phyloP scores from a whole-genome alignment of 2,329 filamentous ascomycete genomes.

The Uncinocarpus reesii region DNA sequence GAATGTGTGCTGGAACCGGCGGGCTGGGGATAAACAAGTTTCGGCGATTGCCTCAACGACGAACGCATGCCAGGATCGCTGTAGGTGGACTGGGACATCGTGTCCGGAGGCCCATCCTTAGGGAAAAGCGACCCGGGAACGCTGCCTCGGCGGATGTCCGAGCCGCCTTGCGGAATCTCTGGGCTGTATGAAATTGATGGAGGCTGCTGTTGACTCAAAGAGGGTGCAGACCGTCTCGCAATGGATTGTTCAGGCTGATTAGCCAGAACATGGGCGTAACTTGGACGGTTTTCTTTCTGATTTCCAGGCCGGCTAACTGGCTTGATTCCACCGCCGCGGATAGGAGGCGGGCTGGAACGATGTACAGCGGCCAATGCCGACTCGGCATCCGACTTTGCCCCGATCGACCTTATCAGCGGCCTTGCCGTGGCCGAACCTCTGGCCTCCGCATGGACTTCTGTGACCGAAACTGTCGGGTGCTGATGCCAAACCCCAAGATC shows the following conservation, averaged over 20 bases:
- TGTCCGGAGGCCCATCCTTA: neutral
- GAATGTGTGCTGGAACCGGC: neutral
- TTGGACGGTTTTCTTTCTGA: slow-evolving; percentile 25
- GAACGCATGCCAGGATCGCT: slow-evolving; percentile 13
- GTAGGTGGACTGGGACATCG: slow-evolving; percentile 11
- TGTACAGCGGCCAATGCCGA: slow-evolving; percentile 33
- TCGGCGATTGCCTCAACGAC: neutral
- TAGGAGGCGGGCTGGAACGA: slow-evolving; percentile 26
- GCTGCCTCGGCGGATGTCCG: neutral
- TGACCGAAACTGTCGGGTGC: slow-evolving; percentile 20
- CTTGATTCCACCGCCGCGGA: slow-evolving; percentile 16
- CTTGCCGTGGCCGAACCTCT: slow-evolving; percentile 20
- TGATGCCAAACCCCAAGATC: slow-evolving; percentile 23
- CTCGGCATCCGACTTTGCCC: slow-evolving; percentile 30
- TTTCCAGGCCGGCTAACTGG: slow-evolving; percentile 5
- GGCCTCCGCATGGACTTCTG: slow-evolving; percentile 25
- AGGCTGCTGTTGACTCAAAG: neutral
- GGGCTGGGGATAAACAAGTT: neutral
- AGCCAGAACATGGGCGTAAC: slow-evolving; percentile 27
- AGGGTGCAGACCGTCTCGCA: slow-evolving; percentile 5
- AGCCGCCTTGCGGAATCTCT: neutral
- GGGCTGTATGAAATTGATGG: neutral
- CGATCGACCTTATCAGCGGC: slow-evolving; percentile 18
- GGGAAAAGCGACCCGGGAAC: neutral
- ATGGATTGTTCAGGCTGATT: neutral